Evolutionary conservation across 148 eudicot species (phyloP).

Genomic region (Pharnaceum exiguum): DNA sequence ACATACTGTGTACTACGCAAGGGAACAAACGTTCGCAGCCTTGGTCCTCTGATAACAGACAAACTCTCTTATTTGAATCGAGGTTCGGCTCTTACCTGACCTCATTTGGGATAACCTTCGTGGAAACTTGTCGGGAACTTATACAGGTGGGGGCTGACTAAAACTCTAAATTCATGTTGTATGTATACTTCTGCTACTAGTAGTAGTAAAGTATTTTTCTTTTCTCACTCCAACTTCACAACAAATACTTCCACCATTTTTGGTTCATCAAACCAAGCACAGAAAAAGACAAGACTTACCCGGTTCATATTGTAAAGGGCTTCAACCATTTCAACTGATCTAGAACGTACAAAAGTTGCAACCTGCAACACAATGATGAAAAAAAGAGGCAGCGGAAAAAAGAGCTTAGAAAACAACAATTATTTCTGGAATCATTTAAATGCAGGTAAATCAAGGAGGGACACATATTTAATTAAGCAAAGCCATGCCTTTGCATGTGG

Average conservation of each 20-base stretch:
- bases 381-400: not conserved
- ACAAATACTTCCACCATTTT: no score
- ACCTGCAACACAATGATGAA: slow-evolving; percentile 33
- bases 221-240: not conserved
- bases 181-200: no score
- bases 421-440: not conserved
- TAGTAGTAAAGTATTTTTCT: not conserved
- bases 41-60: no score
- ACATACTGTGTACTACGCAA: no score
- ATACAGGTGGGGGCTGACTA: no score
- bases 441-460: not conserved
- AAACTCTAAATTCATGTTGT: no score
- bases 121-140: no score
- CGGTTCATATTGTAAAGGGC: slow-evolving; percentile 58
- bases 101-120: no score
- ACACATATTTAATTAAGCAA: no score
- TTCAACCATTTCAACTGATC: slow-evolving; percentile 61
- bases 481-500: not conserved
- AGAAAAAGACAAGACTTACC: slow-evolving; percentile 30
- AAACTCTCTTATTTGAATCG: no score
- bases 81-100: no score
- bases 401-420: not conserved
- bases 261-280: not conserved
- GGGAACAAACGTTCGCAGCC: no score
- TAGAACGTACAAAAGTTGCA: slow-evolving; percentile 34